Evolutionary conservation across 2,329 filamentous ascomycete species (phyloP).

Genomic region (Botrytis medusae): DNA sequence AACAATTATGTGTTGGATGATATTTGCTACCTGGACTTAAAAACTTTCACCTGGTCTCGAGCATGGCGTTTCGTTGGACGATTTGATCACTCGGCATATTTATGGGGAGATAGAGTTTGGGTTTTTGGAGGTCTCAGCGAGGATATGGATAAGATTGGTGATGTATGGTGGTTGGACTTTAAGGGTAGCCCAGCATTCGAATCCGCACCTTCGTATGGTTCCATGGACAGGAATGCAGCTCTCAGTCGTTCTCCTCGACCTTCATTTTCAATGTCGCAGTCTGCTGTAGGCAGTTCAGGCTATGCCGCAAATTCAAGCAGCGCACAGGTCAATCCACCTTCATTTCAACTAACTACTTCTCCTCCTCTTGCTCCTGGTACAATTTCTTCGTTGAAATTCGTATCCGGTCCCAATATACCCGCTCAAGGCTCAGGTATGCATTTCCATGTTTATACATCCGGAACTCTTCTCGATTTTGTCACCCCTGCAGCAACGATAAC

Average conservation of each 20-base stretch:
- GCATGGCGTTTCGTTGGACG: slow-evolving; percentile 93
- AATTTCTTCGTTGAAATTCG: slow-evolving; percentile 87
- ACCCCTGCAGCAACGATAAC: slow-evolving; percentile 87
- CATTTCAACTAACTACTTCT: slow-evolving; percentile 68
- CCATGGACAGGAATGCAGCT: slow-evolving; percentile 44
- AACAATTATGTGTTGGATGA: slow-evolving; percentile 93
- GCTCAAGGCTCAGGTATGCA: slow-evolving; percentile 89
- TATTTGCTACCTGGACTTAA: slow-evolving; percentile 93
- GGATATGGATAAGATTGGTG: slow-evolving; percentile 94
- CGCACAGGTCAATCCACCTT: slow-evolving; percentile 65
- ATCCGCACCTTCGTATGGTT: slow-evolving; percentile 60
- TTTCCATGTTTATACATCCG: slow-evolving; percentile 93
- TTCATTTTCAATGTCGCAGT: slow-evolving; percentile 51
- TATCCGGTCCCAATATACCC: slow-evolving; percentile 81
- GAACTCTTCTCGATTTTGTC: slow-evolving; percentile 88
- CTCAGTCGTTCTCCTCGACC: slow-evolving; percentile 49
- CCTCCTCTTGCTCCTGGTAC: slow-evolving; percentile 83
- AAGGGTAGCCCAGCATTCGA: slow-evolving; percentile 87
- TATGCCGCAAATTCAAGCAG: slow-evolving; percentile 69
- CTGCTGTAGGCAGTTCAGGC: slow-evolving; percentile 58
- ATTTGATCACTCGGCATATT: slow-evolving; percentile 93
- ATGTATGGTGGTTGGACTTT: slow-evolving; percentile 96
- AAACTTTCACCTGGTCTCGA: slow-evolving; percentile 96
- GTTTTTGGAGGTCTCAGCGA: slow-evolving; percentile 93
- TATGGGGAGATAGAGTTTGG: slow-evolving; percentile 91